phyloP scores from a whole-genome alignment of 331 rosid genomes.

The Malus hybrid region DNA sequence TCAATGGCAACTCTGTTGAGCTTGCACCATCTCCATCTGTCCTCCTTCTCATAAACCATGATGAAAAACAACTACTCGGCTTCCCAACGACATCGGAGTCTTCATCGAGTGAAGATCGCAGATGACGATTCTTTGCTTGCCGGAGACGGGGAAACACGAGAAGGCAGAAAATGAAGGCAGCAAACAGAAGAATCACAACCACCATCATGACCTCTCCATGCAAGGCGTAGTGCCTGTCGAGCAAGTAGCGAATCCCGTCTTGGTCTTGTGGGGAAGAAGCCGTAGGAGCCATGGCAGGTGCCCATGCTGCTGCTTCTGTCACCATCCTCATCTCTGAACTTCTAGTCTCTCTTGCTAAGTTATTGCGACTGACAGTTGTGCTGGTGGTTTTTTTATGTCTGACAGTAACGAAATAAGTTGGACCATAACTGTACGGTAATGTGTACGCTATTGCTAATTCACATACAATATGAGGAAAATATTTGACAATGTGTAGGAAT shows the following conservation, averaged over 20 bases:
- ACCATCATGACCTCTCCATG: conserved; percentile 45
- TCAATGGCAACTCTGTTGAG: background rate
- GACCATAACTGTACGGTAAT: no score
- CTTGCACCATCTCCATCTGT: background rate
- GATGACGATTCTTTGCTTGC: background rate
- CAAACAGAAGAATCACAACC: conserved; percentile 25
- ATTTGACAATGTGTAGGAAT: no score
- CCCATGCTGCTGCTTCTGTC: background rate
- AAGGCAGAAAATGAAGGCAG: conserved; percentile 26
- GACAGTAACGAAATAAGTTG: background rate
- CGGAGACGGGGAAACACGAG: conserved; percentile 24
- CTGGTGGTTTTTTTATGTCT: no score
- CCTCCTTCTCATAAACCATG: background rate
- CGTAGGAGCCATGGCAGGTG: conserved; percentile 22
- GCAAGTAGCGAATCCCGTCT: conserved; percentile 25
- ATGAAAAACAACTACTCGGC: background rate
- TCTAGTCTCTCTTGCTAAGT: conserved; percentile 1
- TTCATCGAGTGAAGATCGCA: background rate
- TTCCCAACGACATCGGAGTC: background rate
- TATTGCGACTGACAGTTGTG: background rate
- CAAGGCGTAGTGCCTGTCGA: conserved; percentile 36
- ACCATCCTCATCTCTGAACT: background rate
- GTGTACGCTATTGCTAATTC: no score
- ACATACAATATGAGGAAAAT: no score
- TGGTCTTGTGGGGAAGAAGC: conserved; percentile 15